phyloP scores from a whole-genome alignment of 352 stramenopile species.

The Elongisporangium senticosum region DNA sequence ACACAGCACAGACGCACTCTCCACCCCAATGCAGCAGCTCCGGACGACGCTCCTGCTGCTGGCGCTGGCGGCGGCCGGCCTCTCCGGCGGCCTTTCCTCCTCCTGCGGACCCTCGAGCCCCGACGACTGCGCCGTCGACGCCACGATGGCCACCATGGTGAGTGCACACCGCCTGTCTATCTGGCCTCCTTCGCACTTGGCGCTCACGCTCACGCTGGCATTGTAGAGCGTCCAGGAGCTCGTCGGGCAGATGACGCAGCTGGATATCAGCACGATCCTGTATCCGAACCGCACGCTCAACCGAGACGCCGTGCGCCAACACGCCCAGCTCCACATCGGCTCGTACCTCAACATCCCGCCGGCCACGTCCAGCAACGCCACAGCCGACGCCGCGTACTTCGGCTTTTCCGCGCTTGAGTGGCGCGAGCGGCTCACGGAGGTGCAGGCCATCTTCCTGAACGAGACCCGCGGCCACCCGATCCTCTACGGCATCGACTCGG shows the following conservation, averaged over 20 bases:
- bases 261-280: conserved; percentile 83
- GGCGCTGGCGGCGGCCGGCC: not conserved
- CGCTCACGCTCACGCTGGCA: not conserved
- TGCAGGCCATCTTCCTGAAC: conserved; percentile 72
- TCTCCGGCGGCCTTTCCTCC: not conserved
- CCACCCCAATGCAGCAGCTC: not conserved
- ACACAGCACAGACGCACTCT: not conserved
- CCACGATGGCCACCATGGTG: not conserved
- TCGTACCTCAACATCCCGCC: conserved; percentile 85
- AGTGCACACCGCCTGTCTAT: not conserved
- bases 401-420: conserved; percentile 63
- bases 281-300: conserved; percentile 60
- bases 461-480: conserved; percentile 56
- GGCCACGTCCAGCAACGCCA: conserved; percentile 10
- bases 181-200: not conserved
- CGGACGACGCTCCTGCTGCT: not conserved
- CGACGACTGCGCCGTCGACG: not conserved
- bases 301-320: conserved; percentile 46
- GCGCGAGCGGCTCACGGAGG: conserved; percentile 56
- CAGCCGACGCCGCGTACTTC: conserved; percentile 12
- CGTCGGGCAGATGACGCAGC: conserved; percentile 90
- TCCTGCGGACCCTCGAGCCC: not conserved
- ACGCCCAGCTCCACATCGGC: conserved; percentile 78
- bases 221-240: conserved; percentile 28
- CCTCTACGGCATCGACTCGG: conserved; percentile 87